These are phyloP conservation scores for Starmera pachycereana DNA, from an alignment of 805 yeast species.

Conservation along the genomic window DNA sequence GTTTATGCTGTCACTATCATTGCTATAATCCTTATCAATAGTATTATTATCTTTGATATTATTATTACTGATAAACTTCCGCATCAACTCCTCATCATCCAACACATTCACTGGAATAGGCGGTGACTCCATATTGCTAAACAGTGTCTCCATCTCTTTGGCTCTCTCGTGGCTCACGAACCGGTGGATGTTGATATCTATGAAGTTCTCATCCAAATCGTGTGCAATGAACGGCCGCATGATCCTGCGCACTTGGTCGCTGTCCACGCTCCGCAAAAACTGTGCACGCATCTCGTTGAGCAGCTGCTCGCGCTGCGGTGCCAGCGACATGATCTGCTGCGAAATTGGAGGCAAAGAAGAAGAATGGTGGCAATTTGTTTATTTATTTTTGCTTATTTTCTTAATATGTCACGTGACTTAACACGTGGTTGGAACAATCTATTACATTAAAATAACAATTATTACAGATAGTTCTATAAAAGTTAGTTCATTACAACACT, in stretches of 20 bases:
- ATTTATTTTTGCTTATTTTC: no score
- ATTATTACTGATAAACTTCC: conserved; percentile 3
- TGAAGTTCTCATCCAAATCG: background rate
- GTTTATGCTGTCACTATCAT: conserved; percentile 2
- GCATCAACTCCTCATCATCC: conserved; percentile 11
- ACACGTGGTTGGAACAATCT: no score
- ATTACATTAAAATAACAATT: no score
- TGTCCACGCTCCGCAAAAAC: conserved; percentile 10
- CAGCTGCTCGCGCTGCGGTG: conserved; percentile 5
- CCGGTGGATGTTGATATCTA: no score
- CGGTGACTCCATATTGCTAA: conserved; percentile 16
- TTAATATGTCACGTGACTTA: no score
- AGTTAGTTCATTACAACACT: background rate
- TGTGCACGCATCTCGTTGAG: conserved; percentile 15
- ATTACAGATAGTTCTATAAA: conserved; percentile 4
- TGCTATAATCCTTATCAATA: conserved; percentile 3
- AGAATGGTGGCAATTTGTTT: no score
- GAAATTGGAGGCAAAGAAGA: background rate
- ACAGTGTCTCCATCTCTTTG: conserved; percentile 5
- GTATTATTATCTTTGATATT: background rate
- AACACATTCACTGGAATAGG: conserved; percentile 21
- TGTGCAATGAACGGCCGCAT: conserved; percentile 12
- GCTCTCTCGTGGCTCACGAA: no score
- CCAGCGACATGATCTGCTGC: conserved; percentile 8
- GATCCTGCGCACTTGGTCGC: conserved; percentile 16